Evolutionary conservation across 1,284 basidiomycete species (phyloP).

Genomic region (Flammula alnicola): DNA sequence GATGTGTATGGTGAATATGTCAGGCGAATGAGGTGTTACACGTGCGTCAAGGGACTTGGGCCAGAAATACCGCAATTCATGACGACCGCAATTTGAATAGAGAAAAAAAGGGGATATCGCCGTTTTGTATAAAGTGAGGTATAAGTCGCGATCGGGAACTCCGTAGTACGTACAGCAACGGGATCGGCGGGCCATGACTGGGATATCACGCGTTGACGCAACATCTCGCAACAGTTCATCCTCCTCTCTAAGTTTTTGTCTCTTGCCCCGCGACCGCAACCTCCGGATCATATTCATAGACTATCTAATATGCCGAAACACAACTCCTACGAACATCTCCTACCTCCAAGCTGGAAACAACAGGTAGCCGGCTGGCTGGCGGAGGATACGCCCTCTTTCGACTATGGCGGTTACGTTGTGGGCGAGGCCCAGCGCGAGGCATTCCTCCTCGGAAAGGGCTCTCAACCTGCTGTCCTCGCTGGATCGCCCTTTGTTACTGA

Average conservation of each 20-base stretch:
- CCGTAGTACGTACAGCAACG: too few species aligned
- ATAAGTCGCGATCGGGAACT: too few species aligned
- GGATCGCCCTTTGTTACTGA: conserved; percentile 97
- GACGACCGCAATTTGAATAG: neutral
- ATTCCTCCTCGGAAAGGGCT: conserved; percentile 88
- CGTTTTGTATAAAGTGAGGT: too few species aligned
- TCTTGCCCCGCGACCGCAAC: too few species aligned
- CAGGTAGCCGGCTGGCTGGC: conserved; percentile 85
- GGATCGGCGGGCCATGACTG: neutral
- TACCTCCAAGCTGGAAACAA: conserved; percentile 90
- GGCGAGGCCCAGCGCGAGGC: conserved; percentile 90
- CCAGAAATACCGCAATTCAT: neutral
- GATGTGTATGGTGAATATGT: neutral
- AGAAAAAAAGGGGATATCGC: neutral
- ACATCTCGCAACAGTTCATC: neutral
- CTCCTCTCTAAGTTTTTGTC: neutral
- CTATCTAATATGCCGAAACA: conserved; percentile 33
- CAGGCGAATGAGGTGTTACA: neutral
- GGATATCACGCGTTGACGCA: neutral
- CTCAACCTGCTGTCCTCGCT: conserved; percentile 80
- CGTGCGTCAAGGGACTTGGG: too few species aligned
- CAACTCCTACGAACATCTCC: conserved; percentile 68
- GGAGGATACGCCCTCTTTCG: conserved; percentile 96
- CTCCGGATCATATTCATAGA: too few species aligned
- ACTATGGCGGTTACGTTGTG: conserved; percentile 97